A percentile compares a stretch with the other conserved stretches of the same genome.
These are phyloP conservation scores for Nakazawaea ambrosiae DNA, from an alignment of 805 yeast species.

Conservation along the genomic window DNA sequence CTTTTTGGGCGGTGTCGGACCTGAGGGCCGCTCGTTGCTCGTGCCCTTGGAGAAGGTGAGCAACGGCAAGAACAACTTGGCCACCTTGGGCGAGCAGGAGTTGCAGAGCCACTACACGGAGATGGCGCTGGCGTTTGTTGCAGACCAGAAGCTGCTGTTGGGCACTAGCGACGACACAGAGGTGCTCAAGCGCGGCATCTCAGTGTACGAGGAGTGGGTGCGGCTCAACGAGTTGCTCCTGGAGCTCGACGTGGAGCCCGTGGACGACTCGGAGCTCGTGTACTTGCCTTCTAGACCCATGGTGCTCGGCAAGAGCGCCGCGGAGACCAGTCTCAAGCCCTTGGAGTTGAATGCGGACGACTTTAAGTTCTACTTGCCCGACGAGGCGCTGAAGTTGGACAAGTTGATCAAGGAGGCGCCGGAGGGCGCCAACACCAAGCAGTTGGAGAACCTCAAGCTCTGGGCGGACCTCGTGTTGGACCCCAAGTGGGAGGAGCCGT, in stretches of 20 bases:
- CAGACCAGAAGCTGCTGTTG: not conserved
- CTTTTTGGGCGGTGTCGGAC: conserved; percentile 10
- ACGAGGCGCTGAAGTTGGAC: conserved; percentile 6
- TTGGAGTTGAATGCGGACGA: conserved; percentile 4
- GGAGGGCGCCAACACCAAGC: conserved; percentile 6
- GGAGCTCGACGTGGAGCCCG: not conserved
- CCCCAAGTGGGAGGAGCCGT: conserved; percentile 8
- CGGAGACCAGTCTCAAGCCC: not conserved
- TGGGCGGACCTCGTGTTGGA: conserved; percentile 10
- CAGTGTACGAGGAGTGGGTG: conserved; percentile 6
- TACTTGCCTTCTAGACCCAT: conserved; percentile 8
- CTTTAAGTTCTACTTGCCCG: conserved; percentile 10
- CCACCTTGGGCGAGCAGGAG: conserved; percentile 1
- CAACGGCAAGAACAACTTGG: conserved; percentile 10
- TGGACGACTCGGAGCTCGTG: not conserved
- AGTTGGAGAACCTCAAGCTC: conserved; percentile 5
- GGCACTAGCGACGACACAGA: conserved; percentile 1
- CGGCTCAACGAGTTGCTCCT: conserved; percentile 2
- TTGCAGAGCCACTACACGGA: conserved; percentile 5
- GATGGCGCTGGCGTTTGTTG: conserved; percentile 2
- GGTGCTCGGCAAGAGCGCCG: conserved; percentile 4
- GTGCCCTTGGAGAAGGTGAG: conserved; percentile 11
- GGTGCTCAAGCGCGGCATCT: conserved; percentile 9
- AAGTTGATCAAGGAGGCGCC: conserved; percentile 7
- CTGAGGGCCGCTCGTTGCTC: conserved; percentile 4